Evolutionary conservation across 352 stramenopile species (phyloP).

Genomic region (Blastocystis sp.): DNA sequence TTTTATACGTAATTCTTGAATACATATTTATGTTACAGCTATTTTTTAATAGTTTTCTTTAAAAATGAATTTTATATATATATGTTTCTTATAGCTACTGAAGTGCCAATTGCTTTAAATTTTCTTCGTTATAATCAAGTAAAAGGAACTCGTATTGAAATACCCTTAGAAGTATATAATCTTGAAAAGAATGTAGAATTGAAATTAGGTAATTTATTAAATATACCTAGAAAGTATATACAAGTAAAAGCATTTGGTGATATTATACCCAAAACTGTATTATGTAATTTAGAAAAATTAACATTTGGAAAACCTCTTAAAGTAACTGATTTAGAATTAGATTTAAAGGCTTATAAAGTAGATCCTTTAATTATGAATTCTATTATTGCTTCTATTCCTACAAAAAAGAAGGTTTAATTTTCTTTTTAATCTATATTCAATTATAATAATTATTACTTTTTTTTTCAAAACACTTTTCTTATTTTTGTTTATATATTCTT

Average conservation of each 20-base stretch:
- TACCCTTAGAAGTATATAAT: conserved; percentile 25
- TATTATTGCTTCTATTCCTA: conserved; percentile 21
- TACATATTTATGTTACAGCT: too few relatives aligned
- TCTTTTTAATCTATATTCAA: too few relatives aligned
- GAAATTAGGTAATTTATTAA: conserved; percentile 18
- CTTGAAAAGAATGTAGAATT: conserved; percentile 11
- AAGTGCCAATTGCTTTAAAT: neutral
- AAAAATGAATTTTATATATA: too few relatives aligned
- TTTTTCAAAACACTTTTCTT: too few relatives aligned
- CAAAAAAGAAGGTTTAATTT: conserved; percentile 26
- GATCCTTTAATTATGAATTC: neutral
- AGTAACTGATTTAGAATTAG: conserved; percentile 14
- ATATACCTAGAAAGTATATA: conserved; percentile 1
- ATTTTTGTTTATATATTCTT: too few relatives aligned
- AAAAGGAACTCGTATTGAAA: conserved; percentile 6
- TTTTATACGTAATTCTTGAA: too few relatives aligned
- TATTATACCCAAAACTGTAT: conserved; percentile 7
- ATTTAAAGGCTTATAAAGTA: neutral
- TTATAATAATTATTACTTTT: too few relatives aligned
- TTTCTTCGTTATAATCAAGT: conserved; percentile 13
- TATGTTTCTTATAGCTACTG: conserved; percentile 3
- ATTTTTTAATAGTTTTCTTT: too few relatives aligned
- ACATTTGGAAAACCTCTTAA: neutral
- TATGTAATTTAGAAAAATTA: conserved; percentile 19
- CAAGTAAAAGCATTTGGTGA: conserved; percentile 5